Evolutionary conservation across 2,329 filamentous ascomycete genomes (phyloP), one percentile per base, ranked within the genome.

Genomic region (Coniochaeta sp.): DNA sequence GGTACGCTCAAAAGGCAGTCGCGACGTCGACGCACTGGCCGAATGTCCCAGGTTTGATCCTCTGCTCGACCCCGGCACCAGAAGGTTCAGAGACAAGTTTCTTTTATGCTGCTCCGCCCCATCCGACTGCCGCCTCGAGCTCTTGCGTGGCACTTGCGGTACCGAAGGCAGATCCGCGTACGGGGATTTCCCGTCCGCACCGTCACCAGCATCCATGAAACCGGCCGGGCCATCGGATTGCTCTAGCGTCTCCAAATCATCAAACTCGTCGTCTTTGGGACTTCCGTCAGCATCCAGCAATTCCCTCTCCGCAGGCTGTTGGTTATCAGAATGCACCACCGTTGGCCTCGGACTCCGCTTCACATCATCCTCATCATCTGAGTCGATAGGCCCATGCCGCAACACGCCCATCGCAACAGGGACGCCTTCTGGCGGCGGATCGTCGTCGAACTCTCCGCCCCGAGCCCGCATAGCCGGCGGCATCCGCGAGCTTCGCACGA

Each of bases 401-500:
- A 85, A 66, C 12, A 83, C 81, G 6, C 82, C 81, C 79, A 83
- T 85, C 24, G 85, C 85, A 11, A 88, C 83, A 4, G 86, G 86
- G 40, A 87, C 84, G 1, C 85, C 86, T 66, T 88, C 83, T 0
- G 84, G 84, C 1, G 83, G 90, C 0, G 86, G 83, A 58, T 90
- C 89, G 61, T 88, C 80, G 44, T 83, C 85, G 61, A 85, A 81
- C 33, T 83, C 80, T 11, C 81, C 76, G 31, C 74, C 81, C 69
- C 73, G 79, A 65, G 77, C 76, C 64, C 81, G 82, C 79, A 91
- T 89, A 61, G 88, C 87, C 7, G 89, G 88, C 2, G 92, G 92
- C 78, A 95, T 92, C 60, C 93, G 85, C 8, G 91, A 85, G 71
- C 93, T 97, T 68, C 95, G 81, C 17, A 99, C 93, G 6, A 99